phyloP scores from a whole-genome alignment of 176 grass and related monocot species.

The Rhipidocladum racemiflorum region DNA sequence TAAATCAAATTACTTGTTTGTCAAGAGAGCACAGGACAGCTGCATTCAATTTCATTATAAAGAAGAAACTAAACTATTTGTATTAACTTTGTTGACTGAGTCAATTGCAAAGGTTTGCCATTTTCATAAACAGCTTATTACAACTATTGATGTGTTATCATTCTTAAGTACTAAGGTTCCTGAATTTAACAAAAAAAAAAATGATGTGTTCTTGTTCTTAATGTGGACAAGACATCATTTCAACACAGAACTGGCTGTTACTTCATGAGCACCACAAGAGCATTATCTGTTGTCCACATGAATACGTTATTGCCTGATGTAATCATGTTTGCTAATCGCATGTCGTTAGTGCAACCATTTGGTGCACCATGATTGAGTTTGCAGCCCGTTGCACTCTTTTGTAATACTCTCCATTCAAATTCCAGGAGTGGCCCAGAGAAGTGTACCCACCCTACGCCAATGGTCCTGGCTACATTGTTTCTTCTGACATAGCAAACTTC shows the following conservation, averaged over 20 bases:
- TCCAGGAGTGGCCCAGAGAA: slow-evolving; percentile 65
- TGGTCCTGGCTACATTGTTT: slow-evolving; percentile 69
- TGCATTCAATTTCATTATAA: background rate
- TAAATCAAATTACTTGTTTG: background rate
- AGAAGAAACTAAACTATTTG: background rate
- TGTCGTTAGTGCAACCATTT: background rate
- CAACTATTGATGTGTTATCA: background rate
- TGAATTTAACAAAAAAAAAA: slow-evolving; percentile 2
- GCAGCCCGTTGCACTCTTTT: slow-evolving; percentile 13
- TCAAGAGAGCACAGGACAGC: background rate
- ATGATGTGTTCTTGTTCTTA: background rate
- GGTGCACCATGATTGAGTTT: slow-evolving; percentile 23
- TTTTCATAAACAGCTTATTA: background rate
- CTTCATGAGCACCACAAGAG: slow-evolving; percentile 17
- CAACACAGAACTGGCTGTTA: slow-evolving; percentile 6
- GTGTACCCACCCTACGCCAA: slow-evolving; percentile 62
- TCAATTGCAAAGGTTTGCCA: background rate
- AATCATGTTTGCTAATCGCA: slow-evolving; percentile 8
- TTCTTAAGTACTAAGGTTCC: background rate
- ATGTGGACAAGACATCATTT: background rate
- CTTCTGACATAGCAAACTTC: slow-evolving; percentile 62
- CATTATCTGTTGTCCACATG: background rate
- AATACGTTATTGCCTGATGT: slow-evolving; percentile 22
- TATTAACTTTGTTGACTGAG: background rate
- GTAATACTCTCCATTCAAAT: slow-evolving; percentile 20